Base-by-base conservation (phyloP, 805 yeast genomes). In the Cyberlindnera mrakii region DNA sequence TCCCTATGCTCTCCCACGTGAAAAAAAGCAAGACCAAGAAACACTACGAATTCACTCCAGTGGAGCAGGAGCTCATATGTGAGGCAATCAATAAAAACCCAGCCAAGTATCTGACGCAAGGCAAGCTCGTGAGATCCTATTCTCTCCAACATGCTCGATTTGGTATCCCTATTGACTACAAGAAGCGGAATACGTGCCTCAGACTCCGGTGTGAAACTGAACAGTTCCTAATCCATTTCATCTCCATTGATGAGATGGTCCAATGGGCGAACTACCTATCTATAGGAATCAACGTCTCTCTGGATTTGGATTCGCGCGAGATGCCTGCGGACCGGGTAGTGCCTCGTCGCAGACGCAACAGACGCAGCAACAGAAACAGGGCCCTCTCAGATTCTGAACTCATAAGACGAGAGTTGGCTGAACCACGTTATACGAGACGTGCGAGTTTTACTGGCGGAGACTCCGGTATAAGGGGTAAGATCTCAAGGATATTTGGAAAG, bases 141-240 rank as follows among this genome's bases (percentile, higher is more conserved):
- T 80, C 96, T 2, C 69, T 91, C 32, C 98, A 93, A 62, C 81
- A 82, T 63, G 90, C 93, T 11, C 80, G 74, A 53, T 65, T 86
- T 36, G 99, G 99, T 0, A 67, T 88, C 13, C 96, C 98, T 0
- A 70, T 78, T 2, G 99, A 91, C 63, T 88, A 88, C 62, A 75
- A 73, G 44, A 87, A 88, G 60, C 75, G 74, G 49, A 71, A 76
- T 15, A 75, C 79, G 56, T 86, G 82, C 5, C 62, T 89, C 33
- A 67, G 99, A 39, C 52, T 91, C 15, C 74, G 99, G 17, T 74
- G 83, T 31, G 98, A 91, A 63, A 75, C 82, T 33, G 89, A 86
- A 60, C 98, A 91, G 61, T 73, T 87, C 48, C 60, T 91, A 34
- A 51, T 91, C 3, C 79, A 77, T 43, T 86, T 86, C 54, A 60